Conservation (phyloP, 768 basidiomycete genomes). For the Sporobolomyces roseus region DNA sequence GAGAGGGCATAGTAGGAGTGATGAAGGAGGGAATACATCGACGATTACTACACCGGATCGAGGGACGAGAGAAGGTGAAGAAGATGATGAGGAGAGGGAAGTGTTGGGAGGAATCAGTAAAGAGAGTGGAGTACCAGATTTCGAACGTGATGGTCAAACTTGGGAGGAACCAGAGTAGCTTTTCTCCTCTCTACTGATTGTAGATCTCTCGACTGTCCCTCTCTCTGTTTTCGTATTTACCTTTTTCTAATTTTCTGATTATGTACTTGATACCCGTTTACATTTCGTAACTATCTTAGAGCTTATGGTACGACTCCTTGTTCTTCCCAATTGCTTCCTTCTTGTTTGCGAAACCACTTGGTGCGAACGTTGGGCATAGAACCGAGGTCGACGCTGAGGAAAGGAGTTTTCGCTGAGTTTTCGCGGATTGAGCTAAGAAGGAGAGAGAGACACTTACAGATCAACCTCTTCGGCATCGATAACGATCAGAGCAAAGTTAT, state of each 20-base stretch:
- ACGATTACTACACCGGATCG: neutral
- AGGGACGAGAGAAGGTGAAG: neutral
- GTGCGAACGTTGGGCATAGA: constrained; percentile 29
- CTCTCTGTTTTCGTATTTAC: too few relatives aligned
- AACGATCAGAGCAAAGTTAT: constrained; percentile 67
- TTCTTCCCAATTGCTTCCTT: constrained; percentile 12
- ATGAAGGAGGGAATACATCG: neutral
- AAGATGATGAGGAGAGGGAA: neutral
- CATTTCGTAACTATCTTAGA: too few relatives aligned
- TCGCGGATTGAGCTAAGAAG: neutral
- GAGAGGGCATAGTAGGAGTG: neutral
- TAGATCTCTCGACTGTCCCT: too few relatives aligned
- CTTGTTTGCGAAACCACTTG: constrained; percentile 5
- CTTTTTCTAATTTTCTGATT: neutral
- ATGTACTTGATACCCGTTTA: too few relatives aligned
- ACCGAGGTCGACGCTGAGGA: constrained; percentile 32
- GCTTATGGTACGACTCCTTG: constrained; percentile 22
- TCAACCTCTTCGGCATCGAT: constrained; percentile 71
- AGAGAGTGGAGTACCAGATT: constrained; percentile 5
- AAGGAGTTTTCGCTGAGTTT: neutral
- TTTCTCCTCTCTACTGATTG: too few relatives aligned
- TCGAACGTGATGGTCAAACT: constrained; percentile 9
- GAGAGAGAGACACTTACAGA: constrained; percentile 21
- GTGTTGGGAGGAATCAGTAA: constrained; percentile 4
- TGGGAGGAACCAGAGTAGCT: constrained; percentile 15